phyloP scores from a whole-genome alignment of 1,139 yeast genomes.

The Scheffersomyces cryptocercus region DNA sequence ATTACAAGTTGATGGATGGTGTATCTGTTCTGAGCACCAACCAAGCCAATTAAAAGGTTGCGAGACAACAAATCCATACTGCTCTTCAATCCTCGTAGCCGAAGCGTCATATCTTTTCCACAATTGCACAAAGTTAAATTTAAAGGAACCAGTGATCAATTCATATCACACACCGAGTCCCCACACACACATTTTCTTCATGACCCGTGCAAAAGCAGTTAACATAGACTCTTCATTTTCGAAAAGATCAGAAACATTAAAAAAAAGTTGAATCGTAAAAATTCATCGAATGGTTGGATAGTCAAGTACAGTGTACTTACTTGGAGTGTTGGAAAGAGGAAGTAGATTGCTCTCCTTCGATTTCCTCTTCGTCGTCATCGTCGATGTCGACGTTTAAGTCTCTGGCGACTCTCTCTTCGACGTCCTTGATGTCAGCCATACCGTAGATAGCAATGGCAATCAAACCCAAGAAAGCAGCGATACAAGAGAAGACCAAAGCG shows the following conservation, averaged over 20 bases:
- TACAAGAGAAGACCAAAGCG: constrained; percentile 77
- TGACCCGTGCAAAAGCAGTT: background rate
- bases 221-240: too few species aligned
- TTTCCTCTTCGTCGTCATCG: constrained; percentile 24
- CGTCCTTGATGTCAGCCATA: constrained; percentile 63
- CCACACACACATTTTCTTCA: constrained; percentile 6
- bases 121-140: too few species aligned
- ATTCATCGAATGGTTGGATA: background rate
- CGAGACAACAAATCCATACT: too few species aligned
- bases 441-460: constrained; percentile 79
- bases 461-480: constrained; percentile 81
- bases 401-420: constrained; percentile 53
- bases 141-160: too few species aligned
- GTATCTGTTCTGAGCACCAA: too few species aligned
- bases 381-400: constrained; percentile 49
- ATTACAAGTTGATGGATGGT: too few species aligned
- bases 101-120: too few species aligned
- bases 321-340: constrained; percentile 11
- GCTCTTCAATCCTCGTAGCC: too few species aligned
- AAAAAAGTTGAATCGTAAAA: background rate
- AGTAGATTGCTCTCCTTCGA: constrained; percentile 13
- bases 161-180: background rate
- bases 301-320: background rate
- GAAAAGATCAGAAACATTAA: background rate
- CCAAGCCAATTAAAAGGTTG: too few species aligned